These are phyloP conservation scores for Venturiaceae sp. DNA, from an alignment of 2,329 filamentous ascomycete genomes.

Conservation along the genomic window DNA sequence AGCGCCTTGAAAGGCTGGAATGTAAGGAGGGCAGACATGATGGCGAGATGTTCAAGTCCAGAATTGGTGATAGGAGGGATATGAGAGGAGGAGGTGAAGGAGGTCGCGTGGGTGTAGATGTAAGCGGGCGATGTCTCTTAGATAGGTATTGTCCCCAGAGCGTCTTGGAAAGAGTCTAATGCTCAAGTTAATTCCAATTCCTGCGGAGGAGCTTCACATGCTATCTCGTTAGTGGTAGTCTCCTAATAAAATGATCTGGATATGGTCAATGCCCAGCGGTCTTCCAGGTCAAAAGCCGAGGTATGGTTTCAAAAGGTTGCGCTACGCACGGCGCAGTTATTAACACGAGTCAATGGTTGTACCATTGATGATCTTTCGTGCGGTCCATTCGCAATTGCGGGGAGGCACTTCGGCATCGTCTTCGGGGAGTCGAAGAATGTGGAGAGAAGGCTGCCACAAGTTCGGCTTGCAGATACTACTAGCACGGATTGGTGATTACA, in stretches of 20 bases:
- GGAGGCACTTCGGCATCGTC: background rate
- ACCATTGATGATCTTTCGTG: background rate
- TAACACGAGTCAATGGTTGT: background rate
- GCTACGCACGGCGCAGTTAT: background rate
- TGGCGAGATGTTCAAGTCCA: background rate
- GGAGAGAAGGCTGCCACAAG: too few relatives aligned
- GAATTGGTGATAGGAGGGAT: background rate
- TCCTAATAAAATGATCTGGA: background rate
- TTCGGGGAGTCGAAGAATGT: background rate
- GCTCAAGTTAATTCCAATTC: background rate
- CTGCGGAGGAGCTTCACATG: background rate
- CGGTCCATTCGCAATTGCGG: background rate
- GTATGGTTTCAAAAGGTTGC: background rate
- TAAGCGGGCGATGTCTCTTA: background rate
- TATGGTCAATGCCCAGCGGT: background rate
- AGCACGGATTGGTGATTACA: too few relatives aligned
- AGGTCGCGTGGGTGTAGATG: background rate
- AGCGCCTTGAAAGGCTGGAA: conserved; percentile 30
- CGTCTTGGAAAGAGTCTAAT: background rate
- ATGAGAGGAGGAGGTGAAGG: background rate
- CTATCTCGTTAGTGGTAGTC: background rate
- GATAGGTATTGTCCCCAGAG: too few relatives aligned
- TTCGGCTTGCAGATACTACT: too few relatives aligned
- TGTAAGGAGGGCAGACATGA: conserved; percentile 8
- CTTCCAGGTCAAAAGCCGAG: background rate